These are phyloP conservation scores for Leccinum solheimii DNA, from an alignment of 1,284 basidiomycete species.

Conservation along the genomic window DNA sequence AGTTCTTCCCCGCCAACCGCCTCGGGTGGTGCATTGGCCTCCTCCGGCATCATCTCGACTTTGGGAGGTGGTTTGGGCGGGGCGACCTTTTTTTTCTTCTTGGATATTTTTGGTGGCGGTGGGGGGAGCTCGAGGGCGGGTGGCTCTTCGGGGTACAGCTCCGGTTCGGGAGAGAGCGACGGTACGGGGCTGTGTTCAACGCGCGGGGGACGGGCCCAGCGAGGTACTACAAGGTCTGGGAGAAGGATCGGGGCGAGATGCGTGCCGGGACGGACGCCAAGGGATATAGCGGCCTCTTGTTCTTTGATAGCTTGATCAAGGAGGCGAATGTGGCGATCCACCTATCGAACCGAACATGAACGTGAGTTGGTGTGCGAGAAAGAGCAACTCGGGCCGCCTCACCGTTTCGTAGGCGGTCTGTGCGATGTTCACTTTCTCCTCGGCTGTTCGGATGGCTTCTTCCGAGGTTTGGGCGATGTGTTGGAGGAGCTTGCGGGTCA, in stretches of 20 bases:
- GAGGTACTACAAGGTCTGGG: constrained; percentile 58
- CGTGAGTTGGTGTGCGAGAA: neutral
- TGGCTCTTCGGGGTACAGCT: constrained; percentile 25
- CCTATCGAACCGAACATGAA: constrained; percentile 36
- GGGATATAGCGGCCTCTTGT: constrained; percentile 60
- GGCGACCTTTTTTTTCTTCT: constrained; percentile 19
- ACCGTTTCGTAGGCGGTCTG: constrained; percentile 69
- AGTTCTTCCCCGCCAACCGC: constrained; percentile 16
- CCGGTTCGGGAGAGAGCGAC: constrained; percentile 36
- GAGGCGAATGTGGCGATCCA: constrained; percentile 71
- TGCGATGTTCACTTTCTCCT: constrained; percentile 75
- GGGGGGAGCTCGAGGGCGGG: constrained; percentile 13
- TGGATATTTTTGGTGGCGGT: constrained; percentile 19
- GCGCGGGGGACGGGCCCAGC: constrained; percentile 47
- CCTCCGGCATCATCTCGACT: constrained; percentile 20
- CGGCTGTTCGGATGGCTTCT: constrained; percentile 58
- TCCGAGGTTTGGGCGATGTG: constrained; percentile 60
- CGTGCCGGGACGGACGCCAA: constrained; percentile 53
- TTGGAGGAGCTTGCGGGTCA: constrained; percentile 53
- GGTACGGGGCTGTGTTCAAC: constrained; percentile 44
- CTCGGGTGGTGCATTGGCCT: constrained; percentile 5
- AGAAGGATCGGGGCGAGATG: constrained; percentile 56
- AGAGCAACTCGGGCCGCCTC: constrained; percentile 23
- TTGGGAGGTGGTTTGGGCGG: neutral
- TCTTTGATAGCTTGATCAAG: constrained; percentile 74